These are phyloP conservation scores for Phytophthora pisi DNA, from an alignment of 352 stramenopile species.

Conservation along the genomic window DNA sequence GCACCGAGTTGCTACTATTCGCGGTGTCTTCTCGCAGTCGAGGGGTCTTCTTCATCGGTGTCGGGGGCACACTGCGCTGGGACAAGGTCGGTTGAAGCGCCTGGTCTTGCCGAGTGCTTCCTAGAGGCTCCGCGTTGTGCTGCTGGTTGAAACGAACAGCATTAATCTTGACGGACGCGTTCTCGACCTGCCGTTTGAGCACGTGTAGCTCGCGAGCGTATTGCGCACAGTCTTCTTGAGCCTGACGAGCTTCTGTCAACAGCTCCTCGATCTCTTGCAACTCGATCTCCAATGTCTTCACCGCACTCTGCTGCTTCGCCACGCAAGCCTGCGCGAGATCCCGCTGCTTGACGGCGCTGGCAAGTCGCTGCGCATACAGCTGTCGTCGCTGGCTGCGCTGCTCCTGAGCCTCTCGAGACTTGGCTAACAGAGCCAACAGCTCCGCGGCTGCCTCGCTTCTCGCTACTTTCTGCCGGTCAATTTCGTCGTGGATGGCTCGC, in stretches of 20 bases:
- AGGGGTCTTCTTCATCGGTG: conserved; percentile 20
- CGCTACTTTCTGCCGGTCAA: conserved; percentile 18
- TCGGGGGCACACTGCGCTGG: conserved; percentile 9
- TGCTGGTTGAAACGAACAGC: conserved; percentile 27
- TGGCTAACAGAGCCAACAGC: conserved; percentile 25
- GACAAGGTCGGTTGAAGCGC: conserved; percentile 5
- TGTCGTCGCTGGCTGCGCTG: conserved; percentile 25
- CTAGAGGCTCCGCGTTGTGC: conserved; percentile 1
- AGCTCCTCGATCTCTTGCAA: conserved; percentile 35
- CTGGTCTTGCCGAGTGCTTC: background rate
- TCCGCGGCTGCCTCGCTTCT: conserved; percentile 18
- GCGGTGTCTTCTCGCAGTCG: conserved; percentile 5
- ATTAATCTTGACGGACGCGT: conserved; percentile 54
- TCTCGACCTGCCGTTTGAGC: conserved; percentile 63
- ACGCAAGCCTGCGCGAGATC: conserved; percentile 46
- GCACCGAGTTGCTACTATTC: conserved; percentile 5
- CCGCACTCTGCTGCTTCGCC: conserved; percentile 41
- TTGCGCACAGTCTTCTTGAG: conserved; percentile 41
- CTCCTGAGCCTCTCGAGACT: conserved; percentile 28
- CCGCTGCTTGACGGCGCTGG: conserved; percentile 29
- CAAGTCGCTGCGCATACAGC: conserved; percentile 29
- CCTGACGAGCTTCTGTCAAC: conserved; percentile 41
- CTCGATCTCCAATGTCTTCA: conserved; percentile 46
- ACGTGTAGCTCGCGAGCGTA: conserved; percentile 39
- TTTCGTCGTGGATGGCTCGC: conserved; percentile 17